phyloP scores from a whole-genome alignment of 106 monocot genomes.

The Amphibolis antarctica region DNA sequence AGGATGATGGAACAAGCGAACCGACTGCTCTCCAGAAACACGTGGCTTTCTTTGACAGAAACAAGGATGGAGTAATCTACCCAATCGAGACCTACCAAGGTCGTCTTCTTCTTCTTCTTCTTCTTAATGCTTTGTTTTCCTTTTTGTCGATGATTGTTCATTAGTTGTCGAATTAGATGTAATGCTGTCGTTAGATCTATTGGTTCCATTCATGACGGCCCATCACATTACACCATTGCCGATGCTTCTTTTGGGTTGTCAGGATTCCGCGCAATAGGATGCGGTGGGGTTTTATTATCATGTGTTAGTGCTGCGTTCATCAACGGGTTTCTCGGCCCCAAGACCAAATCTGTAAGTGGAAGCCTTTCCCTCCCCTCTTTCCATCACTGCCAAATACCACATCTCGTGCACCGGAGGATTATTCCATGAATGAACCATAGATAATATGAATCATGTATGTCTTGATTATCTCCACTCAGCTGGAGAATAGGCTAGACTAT shows the following conservation, averaged over 20 bases:
- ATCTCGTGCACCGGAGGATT: too few species aligned
- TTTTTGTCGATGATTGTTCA: not conserved
- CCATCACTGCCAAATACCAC: too few species aligned
- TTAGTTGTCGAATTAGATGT: not conserved
- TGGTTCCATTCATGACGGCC: not conserved
- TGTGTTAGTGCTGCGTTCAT: slow-evolving; percentile 25
- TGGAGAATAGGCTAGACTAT: too few species aligned
- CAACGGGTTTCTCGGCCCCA: slow-evolving; percentile 45
- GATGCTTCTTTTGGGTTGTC: not conserved
- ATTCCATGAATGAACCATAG: too few species aligned
- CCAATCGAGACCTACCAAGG: slow-evolving; percentile 28
- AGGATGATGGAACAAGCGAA: slow-evolving; percentile 4
- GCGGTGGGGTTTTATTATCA: slow-evolving; percentile 30
- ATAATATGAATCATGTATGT: too few species aligned
- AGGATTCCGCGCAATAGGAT: slow-evolving; percentile 70
- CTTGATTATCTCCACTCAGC: too few species aligned
- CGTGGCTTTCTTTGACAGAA: slow-evolving; percentile 63
- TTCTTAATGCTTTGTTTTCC: not conserved
- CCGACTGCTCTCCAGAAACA: slow-evolving; percentile 55
- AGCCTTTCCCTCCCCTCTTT: too few species aligned
- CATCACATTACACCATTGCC: not conserved
- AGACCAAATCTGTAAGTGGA: slow-evolving; percentile 27
- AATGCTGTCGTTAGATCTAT: not conserved
- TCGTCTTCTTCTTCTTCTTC: not conserved
- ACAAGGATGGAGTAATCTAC: slow-evolving; percentile 69